Percentiles rank a stretch among this genome's conserved stretches.
These are phyloP conservation scores for Tetrapisispora nanseiensis DNA, from an alignment of 805 yeast species.

Conservation along the genomic window DNA sequence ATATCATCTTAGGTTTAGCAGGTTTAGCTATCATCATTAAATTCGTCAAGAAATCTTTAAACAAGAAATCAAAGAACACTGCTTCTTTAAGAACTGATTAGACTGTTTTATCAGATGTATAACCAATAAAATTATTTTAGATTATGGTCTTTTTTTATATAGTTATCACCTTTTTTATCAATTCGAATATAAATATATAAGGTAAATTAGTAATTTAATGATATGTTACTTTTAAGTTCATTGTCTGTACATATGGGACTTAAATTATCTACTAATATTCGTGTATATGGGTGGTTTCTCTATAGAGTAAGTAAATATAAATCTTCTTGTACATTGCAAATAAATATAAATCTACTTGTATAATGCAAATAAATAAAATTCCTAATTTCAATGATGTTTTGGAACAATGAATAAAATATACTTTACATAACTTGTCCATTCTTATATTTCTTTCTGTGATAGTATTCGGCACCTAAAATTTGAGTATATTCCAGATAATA, in stretches of 20 bases:
- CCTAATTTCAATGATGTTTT: too few relatives aligned
- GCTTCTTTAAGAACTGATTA: conserved; percentile 6
- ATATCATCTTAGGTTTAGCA: conserved; percentile 2
- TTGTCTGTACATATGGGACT: background rate
- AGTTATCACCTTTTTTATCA: background rate
- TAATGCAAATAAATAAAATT: too few relatives aligned
- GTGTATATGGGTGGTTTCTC: background rate
- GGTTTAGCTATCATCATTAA: conserved; percentile 1
- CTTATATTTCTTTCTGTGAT: too few relatives aligned
- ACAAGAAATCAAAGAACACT: conserved; percentile 1
- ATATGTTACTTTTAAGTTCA: background rate
- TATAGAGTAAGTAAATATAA: too few relatives aligned
- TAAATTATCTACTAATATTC: background rate
- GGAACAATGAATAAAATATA: too few relatives aligned
- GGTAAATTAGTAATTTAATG: background rate
- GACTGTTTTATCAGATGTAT: background rate
- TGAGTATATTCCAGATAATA: too few relatives aligned
- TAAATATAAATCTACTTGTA: too few relatives aligned
- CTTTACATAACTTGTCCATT: too few relatives aligned
- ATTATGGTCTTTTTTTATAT: too few relatives aligned
- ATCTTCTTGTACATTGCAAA: too few relatives aligned
- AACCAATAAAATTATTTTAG: too few relatives aligned
- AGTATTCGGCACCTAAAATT: too few relatives aligned
- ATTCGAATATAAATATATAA: background rate
- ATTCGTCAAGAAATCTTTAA: background rate